These are phyloP conservation scores for Clavaria fumosa DNA, from an alignment of 768 basidiomycete species.

Conservation along the genomic window DNA sequence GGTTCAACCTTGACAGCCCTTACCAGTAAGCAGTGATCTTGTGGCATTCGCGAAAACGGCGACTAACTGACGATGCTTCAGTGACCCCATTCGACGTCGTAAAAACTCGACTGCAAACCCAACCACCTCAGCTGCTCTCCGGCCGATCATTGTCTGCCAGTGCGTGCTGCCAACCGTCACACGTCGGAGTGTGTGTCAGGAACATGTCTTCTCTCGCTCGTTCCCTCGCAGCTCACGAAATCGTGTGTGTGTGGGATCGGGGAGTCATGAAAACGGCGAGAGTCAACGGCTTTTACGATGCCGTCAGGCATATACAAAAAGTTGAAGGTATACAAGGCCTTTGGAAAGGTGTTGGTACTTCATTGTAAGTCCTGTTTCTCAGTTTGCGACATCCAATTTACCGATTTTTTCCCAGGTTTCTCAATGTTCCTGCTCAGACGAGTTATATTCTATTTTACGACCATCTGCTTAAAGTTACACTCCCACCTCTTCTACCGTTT, in stretches of 20 bases:
- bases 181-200: constrained; percentile 42
- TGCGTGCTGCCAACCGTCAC: constrained; percentile 57
- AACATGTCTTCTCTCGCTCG: constrained; percentile 64
- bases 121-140: constrained; percentile 42
- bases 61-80: constrained; percentile 23
- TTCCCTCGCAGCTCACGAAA: constrained; percentile 37
- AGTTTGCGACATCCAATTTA: neutral
- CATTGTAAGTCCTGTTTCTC: constrained; percentile 46
- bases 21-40: constrained; percentile 40
- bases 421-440: constrained; percentile 85
- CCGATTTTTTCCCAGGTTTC: constrained; percentile 36
- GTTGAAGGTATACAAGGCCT: constrained; percentile 74
- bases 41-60: neutral
- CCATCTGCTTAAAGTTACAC: constrained; percentile 48
- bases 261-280: constrained; percentile 55
- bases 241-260: constrained; percentile 71
- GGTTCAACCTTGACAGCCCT: constrained; percentile 72
- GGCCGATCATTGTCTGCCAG: constrained; percentile 36
- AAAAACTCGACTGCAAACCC: constrained; percentile 93
- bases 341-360: constrained; percentile 92
- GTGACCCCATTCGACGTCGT: constrained; percentile 99
- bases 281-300: constrained; percentile 77
- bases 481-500: constrained; percentile 46
- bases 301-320: constrained; percentile 61
- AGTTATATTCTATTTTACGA: constrained; percentile 96